Evolutionary conservation across 108 stramenopile genomes (phyloP), one percentile per base, ranked within the genome.

Genomic region (Skeletonema marinoi): DNA sequence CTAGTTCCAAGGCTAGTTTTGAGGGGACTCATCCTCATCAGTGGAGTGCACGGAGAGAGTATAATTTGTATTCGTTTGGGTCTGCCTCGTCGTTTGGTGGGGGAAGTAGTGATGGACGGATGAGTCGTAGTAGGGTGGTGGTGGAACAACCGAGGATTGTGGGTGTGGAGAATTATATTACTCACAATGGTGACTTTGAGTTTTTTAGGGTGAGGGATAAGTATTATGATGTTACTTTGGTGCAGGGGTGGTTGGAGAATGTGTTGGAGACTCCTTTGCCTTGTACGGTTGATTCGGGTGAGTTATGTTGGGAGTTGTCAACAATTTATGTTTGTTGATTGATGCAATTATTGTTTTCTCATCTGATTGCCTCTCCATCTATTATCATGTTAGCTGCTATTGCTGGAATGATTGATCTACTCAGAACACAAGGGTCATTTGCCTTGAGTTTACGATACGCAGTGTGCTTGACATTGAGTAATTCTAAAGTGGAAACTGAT

Each of bases 131-230:
- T 16, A 29, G 54, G 25, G 17, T 50, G 54, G 17, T 19, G 54
- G 54, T 56, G 17, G 54, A 29, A 6, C 2, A 56, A 50, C 48
- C 74, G 44, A 41, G 46, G 6, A 29, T 30, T n/a, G 73, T 66
- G 46, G 48, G 68, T 2, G 89, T 89, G 3, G 89, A 86, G 58
- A 93, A 88, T 48, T 93, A 81, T 60, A 85, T 93, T 56, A 91
- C 92, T 10, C 95, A 96, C 74, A 96, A 96, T 76, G 95, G 95
- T 39, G 95, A 96, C 77, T 91, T 96, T 71, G 95, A 96, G 32
- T 93, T 91, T 68, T 96, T 80, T 60, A 66, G 78, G 31, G 71
- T 90, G 39, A 85, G 85, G 70, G 87, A 88, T 0, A 83, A 87
- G 61, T 82, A 79, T 32, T 88, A 87, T 68, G 90, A 91, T 19